Base-by-base conservation (phyloP, 306 rosid species). In the Cercis canadensis region DNA sequence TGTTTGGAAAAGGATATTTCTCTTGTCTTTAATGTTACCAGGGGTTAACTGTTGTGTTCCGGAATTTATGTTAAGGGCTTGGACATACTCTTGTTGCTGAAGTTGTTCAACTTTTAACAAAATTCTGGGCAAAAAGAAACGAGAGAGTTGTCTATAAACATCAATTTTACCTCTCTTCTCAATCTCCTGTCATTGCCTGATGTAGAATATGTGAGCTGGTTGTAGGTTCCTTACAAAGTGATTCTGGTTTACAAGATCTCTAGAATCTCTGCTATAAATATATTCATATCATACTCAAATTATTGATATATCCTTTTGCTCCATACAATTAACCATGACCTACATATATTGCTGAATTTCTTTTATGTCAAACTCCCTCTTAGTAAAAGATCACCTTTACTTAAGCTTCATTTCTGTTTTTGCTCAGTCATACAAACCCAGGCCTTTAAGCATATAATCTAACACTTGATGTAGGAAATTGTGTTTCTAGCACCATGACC, bases 1-100 rank as follows among this genome's bases (percentile, higher is more conserved):
- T 61, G 34, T 47, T 58, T 32, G 67, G 47, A 70, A 44, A 65
- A 70, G 46, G 46, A 44, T 70, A 7, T 56, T 31, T 7, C 19
- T 3, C 9, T 10, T n/a, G 29, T 29, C 11, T 40, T 17, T 16
- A 11, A 37, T 56, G 46, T 46, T 45, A n/a, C 13, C 43, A 9
- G 7, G 7, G 52, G 16, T 24, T 24, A 54, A 53, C 29, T 24
- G 0, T 40, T 65, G 58, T 32, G 31, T 47, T 65, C 8, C 17
- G 6, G 45, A n/a, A 16, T 65, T 32, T 65, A 53, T 67, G 14
- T 52, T 11, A 46, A 18, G 39, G 45, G 66, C 50, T 58, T 58
- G 31, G 17, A 11, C 14, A 8, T 12, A 5, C 46, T 57, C 57
- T 45, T 32, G 3, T 17, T 19, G 18, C 56, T 51, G 56, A 51